Percentiles rank a stretch among this genome's conserved stretches.
phyloP scores from a whole-genome alignment of 208 protist species.

The Trypanosoma scelopori region DNA sequence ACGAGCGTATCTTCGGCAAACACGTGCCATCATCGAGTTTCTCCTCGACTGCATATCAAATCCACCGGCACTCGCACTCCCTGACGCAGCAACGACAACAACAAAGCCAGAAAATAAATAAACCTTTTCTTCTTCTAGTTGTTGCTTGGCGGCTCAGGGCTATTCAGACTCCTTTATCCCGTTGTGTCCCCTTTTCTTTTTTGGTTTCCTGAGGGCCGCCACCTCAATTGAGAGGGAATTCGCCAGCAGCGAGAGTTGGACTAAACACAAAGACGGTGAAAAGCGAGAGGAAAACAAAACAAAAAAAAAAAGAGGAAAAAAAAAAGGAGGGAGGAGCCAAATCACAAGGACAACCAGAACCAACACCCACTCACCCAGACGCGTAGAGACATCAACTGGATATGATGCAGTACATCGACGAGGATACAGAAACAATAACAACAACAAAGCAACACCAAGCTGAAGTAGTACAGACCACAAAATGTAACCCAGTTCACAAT shows the following conservation, averaged over 20 bases:
- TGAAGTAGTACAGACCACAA: neutral
- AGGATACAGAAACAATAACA: neutral
- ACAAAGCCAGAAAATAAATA: neutral
- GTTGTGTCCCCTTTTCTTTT: neutral
- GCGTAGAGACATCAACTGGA: neutral
- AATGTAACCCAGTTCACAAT: neutral
- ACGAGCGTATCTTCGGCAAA: slow-evolving; percentile 81
- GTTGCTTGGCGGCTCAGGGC: too few relatives aligned
- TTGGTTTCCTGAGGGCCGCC: too few relatives aligned
- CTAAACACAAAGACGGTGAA: slow-evolving; percentile 1
- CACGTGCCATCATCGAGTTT: slow-evolving; percentile 82
- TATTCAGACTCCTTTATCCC: neutral
- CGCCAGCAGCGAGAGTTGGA: too few relatives aligned
- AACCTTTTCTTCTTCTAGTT: too few relatives aligned
- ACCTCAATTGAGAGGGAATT: too few relatives aligned
- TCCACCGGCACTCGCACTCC: neutral
- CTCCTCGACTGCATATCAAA: slow-evolving; percentile 72
- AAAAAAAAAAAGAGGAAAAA: neutral
- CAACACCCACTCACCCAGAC: too few relatives aligned
- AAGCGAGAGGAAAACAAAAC: slow-evolving; percentile 1
- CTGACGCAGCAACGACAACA: neutral
- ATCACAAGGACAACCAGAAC: too few relatives aligned
- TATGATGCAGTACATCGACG: neutral
- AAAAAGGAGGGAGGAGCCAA: neutral
- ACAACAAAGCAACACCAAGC: neutral